Evolutionary conservation across 1,284 basidiomycete species (phyloP).

Genomic region (Ustilago trichophora): DNA sequence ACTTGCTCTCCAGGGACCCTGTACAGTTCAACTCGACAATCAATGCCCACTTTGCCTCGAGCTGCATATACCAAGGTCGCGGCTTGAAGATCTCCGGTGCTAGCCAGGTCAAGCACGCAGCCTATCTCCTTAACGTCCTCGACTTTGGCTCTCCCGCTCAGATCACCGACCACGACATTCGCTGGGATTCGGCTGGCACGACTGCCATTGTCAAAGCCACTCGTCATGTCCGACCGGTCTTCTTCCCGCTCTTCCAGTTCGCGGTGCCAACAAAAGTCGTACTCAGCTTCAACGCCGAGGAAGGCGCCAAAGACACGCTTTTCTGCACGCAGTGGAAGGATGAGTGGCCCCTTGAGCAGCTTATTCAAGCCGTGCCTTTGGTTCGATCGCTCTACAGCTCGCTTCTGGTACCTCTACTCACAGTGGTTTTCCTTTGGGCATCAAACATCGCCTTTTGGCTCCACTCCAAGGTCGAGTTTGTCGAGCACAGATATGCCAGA

Average conservation of each 20-base stretch:
- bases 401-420: conserved; percentile 32
- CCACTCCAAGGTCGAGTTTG: conserved; percentile 21
- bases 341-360: conserved; percentile 35
- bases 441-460: conserved; percentile 42
- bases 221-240: conserved; percentile 36
- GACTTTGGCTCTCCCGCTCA: conserved; percentile 41
- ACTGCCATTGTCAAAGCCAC: conserved; percentile 41
- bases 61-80: conserved; percentile 43
- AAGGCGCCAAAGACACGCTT: conserved; percentile 25
- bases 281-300: conserved; percentile 38
- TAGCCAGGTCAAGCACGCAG: conserved; percentile 48
- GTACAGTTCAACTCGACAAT: conserved; percentile 52
- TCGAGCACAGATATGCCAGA: conserved; percentile 19
- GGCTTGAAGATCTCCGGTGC: conserved; percentile 48
- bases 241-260: conserved; percentile 51
- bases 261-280: conserved; percentile 32
- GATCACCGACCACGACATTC: conserved; percentile 33
- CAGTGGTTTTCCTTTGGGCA: conserved; percentile 32
- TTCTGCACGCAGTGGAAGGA: conserved; percentile 51
- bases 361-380: conserved; percentile 21
- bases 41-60: conserved; percentile 46
- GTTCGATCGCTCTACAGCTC: conserved; percentile 17
- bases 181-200: conserved; percentile 30
- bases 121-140: conserved; percentile 37
- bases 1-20: conserved; percentile 43